These are phyloP conservation scores for Claviceps digitariae DNA, from an alignment of 2,329 filamentous ascomycete species.

Conservation along the genomic window DNA sequence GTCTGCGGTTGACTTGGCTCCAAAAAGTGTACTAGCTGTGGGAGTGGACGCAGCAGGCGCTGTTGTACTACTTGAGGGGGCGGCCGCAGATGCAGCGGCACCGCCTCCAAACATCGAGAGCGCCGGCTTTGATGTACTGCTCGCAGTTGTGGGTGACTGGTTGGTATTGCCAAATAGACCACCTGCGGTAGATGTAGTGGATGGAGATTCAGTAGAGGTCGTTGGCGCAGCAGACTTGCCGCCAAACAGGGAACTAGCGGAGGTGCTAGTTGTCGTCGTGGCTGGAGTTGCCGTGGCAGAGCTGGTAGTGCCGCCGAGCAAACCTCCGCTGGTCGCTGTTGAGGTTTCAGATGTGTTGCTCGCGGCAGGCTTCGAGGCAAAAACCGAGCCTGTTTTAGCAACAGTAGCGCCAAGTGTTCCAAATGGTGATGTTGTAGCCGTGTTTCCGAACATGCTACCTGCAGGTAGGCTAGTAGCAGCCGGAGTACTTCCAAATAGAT, in stretches of 20 bases:
- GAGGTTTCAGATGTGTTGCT: slow-evolving; percentile 21
- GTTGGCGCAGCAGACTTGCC: slow-evolving; percentile 14
- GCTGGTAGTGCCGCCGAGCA: no score
- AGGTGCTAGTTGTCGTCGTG: slow-evolving; percentile 14
- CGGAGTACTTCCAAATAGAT: slow-evolving; percentile 17
- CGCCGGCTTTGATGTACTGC: slow-evolving; percentile 6
- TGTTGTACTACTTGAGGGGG: slow-evolving; percentile 17
- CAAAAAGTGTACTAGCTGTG: slow-evolving; percentile 16
- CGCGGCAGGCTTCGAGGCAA: slow-evolving; percentile 27
- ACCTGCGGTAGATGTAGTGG: background rate
- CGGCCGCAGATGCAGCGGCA: slow-evolving; percentile 12
- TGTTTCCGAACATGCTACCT: slow-evolving; percentile 8
- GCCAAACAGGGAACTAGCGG: slow-evolving; percentile 18
- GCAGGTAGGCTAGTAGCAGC: slow-evolving; percentile 14
- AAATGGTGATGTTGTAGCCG: slow-evolving; percentile 12
- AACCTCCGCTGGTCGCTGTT: no score
- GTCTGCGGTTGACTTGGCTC: slow-evolving; percentile 20
- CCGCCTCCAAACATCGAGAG: slow-evolving; percentile 10
- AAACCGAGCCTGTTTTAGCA: slow-evolving; percentile 18
- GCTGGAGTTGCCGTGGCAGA: slow-evolving; percentile 9
- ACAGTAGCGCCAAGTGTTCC: slow-evolving; percentile 12
- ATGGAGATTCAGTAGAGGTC: slow-evolving; percentile 13
- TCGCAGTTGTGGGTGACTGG: slow-evolving; percentile 7
- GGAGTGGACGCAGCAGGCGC: slow-evolving; percentile 13
- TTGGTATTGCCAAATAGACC: slow-evolving; percentile 16